phyloP scores from a whole-genome alignment of 495 filamentous ascomycete genomes.

The Penicillium salamii region DNA sequence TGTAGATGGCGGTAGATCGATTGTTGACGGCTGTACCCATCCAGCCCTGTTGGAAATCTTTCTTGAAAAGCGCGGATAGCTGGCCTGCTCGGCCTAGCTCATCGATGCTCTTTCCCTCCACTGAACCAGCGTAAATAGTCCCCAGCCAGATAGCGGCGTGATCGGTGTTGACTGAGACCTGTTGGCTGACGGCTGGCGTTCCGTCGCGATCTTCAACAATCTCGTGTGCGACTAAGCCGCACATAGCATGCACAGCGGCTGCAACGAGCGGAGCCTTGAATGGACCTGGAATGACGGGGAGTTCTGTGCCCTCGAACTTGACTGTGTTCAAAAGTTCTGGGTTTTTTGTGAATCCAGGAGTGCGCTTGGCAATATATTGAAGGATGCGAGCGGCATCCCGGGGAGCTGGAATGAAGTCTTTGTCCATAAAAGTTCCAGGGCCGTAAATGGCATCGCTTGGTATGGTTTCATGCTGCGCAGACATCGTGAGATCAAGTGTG shows the following conservation, averaged over 20 bases:
- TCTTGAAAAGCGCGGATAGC: constrained; percentile 6
- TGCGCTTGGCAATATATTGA: constrained; percentile 17
- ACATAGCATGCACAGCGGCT: constrained; percentile 30
- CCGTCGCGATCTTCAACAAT: constrained; percentile 25
- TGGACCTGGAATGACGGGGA: constrained; percentile 27
- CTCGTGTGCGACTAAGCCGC: constrained; percentile 27
- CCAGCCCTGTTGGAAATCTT: constrained; percentile 17
- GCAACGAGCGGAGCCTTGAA: constrained; percentile 23
- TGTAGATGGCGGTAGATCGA: constrained; percentile 23
- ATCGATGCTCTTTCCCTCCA: constrained; percentile 17
- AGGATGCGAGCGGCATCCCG: constrained; percentile 27
- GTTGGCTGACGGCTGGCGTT: constrained; percentile 1
- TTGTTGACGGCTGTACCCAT: constrained; percentile 3
- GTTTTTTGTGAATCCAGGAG: constrained; percentile 26
- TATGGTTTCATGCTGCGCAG: constrained; percentile 7
- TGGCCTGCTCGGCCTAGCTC: constrained; percentile 6
- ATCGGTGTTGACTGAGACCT: constrained; percentile 25
- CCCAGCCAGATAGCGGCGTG: constrained; percentile 32
- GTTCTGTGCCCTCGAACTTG: constrained; percentile 18
- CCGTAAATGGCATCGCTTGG: constrained; percentile 22
- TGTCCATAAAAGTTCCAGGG: constrained; percentile 29
- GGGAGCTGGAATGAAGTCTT: constrained; percentile 19
- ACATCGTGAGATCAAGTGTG: neutral
- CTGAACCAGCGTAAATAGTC: constrained; percentile 14
- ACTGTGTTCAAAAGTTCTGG: constrained; percentile 23